Conservation (phyloP, 805 yeast species). For the Zygosaccharomyces siamensis region DNA sequence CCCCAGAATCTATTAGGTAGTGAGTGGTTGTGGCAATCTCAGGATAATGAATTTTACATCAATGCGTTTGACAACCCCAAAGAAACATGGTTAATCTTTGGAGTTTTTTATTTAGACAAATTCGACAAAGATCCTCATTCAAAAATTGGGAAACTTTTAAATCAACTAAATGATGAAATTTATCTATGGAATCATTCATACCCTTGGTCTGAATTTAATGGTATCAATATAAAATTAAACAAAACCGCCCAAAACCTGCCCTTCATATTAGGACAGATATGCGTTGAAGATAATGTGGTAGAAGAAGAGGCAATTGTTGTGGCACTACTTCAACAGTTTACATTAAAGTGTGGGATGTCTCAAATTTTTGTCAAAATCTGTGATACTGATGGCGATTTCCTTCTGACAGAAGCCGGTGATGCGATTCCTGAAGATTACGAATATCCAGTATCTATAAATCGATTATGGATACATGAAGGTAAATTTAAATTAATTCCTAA, state of each 20-base stretch:
- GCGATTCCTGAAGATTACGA: constrained; percentile 42
- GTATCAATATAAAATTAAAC: constrained; percentile 22
- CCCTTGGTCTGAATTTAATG: constrained; percentile 40
- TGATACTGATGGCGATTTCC: constrained; percentile 55
- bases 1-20: constrained; percentile 7
- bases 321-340: constrained; percentile 38
- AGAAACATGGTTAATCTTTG: constrained; percentile 27
- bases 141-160: background rate
- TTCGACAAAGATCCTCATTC: constrained; percentile 5
- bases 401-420: constrained; percentile 48
- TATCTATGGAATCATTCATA: constrained; percentile 38
- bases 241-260: constrained; percentile 11
- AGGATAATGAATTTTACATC: constrained; percentile 13
- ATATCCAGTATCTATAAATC: constrained; percentile 39
- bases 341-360: constrained; percentile 21
- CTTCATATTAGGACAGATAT: constrained; percentile 31
- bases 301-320: constrained; percentile 46
- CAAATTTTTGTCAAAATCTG: constrained; percentile 42
- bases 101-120: constrained; percentile 27
- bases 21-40: constrained; percentile 27
- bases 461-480: constrained; percentile 50
- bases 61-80: constrained; percentile 20
- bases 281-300: constrained; percentile 40
- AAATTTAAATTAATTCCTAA: constrained; percentile 40
- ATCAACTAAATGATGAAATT: constrained; percentile 9